Base-by-base conservation (phyloP, 345 rosid species). In the Gossypium arboreum region DNA sequence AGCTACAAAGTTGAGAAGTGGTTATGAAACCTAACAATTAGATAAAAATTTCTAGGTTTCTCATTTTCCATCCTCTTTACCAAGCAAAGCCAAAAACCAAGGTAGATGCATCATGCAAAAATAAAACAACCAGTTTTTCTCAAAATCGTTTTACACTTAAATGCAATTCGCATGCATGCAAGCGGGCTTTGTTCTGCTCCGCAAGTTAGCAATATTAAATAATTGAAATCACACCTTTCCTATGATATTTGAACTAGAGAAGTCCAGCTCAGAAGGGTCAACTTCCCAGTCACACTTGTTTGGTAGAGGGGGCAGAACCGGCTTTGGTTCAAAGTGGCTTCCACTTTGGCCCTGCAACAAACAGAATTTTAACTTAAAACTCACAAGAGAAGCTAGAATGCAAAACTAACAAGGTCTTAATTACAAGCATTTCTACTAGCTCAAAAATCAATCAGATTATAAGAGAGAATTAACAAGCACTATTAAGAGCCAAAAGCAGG, bases 271-370 rank as follows among this genome's bases (percentile, higher is more conserved):
- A 48, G 95, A 78, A 25, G 97, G 98, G 43, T 94, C 98, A 68
- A 94, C 87, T 88, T 94, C 98, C 97, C 98, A 92, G 79, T 94
- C 97, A 85, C 98, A 92, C 83, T 94, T 94, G 80, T 94, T 94
- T 43, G 98, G 92, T 75, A 87, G 84, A 34, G 98, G 97, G 29
- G 98, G 98, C 9, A 89, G 87, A 79, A 94, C 98, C 71, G 94
- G 94, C 84, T 88, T 94, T 75, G 95, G 97, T 73, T 94, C 98
- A 85, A 92, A 91, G 76, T 94, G 98, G 80, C 98, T 94, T 76
- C 98, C 98, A 55, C 79, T 92, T 90, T 92, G 98, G 16, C 97
- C 98, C 98, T 94, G 88, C 81, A 85, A 61, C 75, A 83, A 54
- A n/a, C 11, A 64, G 43, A 64, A 41, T 20, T 64, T 44, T 16